Percentiles rank a stretch among this genome's conserved stretches.
phyloP scores from a whole-genome alignment of 257 asterid species.

The Gentiana straminea region DNA sequence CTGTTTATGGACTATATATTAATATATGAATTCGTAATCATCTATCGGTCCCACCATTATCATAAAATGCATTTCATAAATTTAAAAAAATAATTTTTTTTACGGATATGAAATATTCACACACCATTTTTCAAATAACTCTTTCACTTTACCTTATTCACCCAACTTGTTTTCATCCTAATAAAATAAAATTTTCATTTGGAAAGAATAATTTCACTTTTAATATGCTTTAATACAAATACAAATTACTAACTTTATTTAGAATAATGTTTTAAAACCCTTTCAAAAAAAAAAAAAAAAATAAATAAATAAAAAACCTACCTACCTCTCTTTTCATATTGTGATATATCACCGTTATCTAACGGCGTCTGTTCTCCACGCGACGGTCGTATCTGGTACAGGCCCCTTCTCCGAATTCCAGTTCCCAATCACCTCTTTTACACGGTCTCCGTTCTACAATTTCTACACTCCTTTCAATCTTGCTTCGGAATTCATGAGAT shows the following conservation, averaged over 20 bases:
- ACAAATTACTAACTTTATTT: too few relatives aligned
- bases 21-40: too few relatives aligned
- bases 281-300: too few relatives aligned
- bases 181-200: too few relatives aligned
- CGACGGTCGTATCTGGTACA: constrained; percentile 15
- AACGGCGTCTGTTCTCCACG: constrained; percentile 21
- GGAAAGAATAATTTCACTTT: too few relatives aligned
- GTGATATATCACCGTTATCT: constrained; percentile 12
- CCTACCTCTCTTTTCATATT: neutral
- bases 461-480: neutral
- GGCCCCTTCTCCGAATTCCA: constrained; percentile 7
- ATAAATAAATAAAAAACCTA: too few relatives aligned
- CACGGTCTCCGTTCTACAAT: neutral
- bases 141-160: neutral
- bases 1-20: too few relatives aligned
- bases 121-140: constrained; percentile 7
- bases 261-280: too few relatives aligned
- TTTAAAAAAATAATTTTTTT: neutral
- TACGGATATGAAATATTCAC: constrained; percentile 4
- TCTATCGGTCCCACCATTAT: too few relatives aligned
- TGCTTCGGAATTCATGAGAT: constrained; percentile 3
- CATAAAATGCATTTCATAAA: too few relatives aligned
- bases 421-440: constrained; percentile 13
- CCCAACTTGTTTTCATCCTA: too few relatives aligned
- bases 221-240: too few relatives aligned